These are phyloP conservation scores for Aphanomyces stellatus DNA, from an alignment of 352 stramenopile genomes.

Conservation along the genomic window DNA sequence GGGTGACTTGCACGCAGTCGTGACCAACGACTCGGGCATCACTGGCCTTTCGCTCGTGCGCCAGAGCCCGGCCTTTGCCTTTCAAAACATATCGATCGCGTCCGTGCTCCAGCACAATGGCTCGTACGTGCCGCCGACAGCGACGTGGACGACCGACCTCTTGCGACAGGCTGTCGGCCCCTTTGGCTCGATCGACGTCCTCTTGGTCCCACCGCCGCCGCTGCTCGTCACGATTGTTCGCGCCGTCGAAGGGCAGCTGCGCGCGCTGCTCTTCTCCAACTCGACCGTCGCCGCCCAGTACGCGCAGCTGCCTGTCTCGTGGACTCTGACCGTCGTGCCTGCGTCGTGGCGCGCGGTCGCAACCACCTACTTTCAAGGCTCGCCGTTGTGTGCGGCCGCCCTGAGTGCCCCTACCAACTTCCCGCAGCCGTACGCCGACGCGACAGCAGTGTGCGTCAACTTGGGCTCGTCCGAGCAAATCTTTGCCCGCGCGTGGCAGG, in stretches of 20 bases:
- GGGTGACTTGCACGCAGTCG: not conserved
- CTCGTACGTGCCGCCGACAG: not conserved
- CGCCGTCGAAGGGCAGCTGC: no score
- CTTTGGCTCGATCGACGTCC: not conserved
- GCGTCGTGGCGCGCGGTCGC: not conserved
- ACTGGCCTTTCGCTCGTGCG: not conserved
- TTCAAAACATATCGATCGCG: not conserved
- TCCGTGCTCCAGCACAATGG: not conserved
- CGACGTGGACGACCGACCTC: not conserved
- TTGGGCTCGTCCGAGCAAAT: not conserved
- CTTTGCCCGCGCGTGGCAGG: not conserved
- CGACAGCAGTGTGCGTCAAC: not conserved
- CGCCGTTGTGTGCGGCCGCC: not conserved
- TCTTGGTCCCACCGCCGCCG: not conserved
- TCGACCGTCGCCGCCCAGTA: no score
- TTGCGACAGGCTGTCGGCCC: not conserved
- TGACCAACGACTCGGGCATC: not conserved
- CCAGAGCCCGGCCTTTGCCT: constrained; percentile 1
- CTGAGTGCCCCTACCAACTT: not conserved
- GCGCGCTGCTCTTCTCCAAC: no score
- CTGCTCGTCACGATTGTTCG: not conserved
- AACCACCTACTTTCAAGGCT: not conserved
- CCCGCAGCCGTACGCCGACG: not conserved
- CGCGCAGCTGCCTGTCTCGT: no score
- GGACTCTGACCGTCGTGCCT: no score